Evolutionary conservation across 192 early-diverging fungal species (phyloP).

Genomic region (Funneliformis mosseae): DNA sequence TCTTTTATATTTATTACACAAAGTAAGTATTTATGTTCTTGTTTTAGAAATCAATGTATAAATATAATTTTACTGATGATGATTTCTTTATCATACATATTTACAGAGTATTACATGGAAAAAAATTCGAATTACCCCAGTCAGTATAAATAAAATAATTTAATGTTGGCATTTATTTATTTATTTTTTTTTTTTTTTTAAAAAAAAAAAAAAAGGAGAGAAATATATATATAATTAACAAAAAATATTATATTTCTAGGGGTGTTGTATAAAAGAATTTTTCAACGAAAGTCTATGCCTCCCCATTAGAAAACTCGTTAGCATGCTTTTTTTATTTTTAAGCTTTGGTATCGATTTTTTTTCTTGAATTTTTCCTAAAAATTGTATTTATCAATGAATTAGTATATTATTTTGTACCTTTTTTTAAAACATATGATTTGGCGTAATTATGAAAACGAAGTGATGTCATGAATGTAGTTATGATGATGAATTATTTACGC

Average conservation of each 20-base stretch:
- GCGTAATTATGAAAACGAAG: not conserved
- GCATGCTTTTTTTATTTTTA: too few species aligned
- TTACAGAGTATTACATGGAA: conserved; percentile 34
- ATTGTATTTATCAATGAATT: too few species aligned
- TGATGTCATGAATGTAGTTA: not conserved
- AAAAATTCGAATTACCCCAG: conserved; percentile 32
- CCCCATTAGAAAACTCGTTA: too few species aligned
- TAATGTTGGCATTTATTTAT: conserved; percentile 33
- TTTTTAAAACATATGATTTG: too few species aligned
- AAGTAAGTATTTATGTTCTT: conserved; percentile 52
- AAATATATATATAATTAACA: not conserved
- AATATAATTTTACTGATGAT: not conserved
- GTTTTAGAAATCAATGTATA: not conserved
- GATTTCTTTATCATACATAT: not conserved
- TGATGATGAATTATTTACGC: not conserved
- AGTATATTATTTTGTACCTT: too few species aligned
- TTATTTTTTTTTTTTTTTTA: too few species aligned
- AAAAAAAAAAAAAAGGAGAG: not conserved
- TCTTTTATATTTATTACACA: conserved; percentile 94
- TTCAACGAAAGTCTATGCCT: not conserved
- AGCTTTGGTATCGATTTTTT: too few species aligned
- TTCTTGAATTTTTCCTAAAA: too few species aligned
- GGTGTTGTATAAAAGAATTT: not conserved
- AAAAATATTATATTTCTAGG: not conserved
- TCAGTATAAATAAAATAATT: conserved; percentile 39